A percentile compares a stretch with the other conserved stretches of the same genome.
phyloP scores from a whole-genome alignment of 371 early-diverging fungal species.

The Actinomucor elegans region DNA sequence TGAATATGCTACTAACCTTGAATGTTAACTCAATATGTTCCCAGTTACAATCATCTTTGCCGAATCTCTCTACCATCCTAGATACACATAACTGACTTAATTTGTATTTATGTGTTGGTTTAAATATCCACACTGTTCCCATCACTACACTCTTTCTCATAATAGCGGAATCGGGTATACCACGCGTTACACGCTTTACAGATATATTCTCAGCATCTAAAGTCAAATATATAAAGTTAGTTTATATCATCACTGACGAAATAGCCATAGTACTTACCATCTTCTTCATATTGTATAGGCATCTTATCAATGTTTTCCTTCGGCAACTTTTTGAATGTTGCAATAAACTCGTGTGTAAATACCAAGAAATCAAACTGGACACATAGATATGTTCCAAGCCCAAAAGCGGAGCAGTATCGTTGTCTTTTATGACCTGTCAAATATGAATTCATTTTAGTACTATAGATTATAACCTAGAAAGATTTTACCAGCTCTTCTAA shows the following conservation, averaged over 20 bases:
- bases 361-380: slow-evolving; percentile 88
- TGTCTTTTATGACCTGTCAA: slow-evolving; percentile 82
- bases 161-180: slow-evolving; percentile 76
- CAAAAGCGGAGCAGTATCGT: slow-evolving; percentile 87
- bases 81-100: slow-evolving; percentile 74
- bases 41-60: slow-evolving; percentile 78
- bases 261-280: not conserved
- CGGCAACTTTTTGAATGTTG: slow-evolving; percentile 78
- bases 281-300: slow-evolving; percentile 42
- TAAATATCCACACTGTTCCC: slow-evolving; percentile 91
- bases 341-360: slow-evolving; percentile 92
- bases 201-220: no score
- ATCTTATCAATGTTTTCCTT: slow-evolving; percentile 53
- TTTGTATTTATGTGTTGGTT: slow-evolving; percentile 48
- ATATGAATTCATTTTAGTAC: no score
- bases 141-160: slow-evolving; percentile 83
- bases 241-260: no score
- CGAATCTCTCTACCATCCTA: slow-evolving; percentile 87
- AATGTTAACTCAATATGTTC: slow-evolving; percentile 63
- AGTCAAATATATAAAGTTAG: no score
- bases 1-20: no score
- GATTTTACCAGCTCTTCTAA: slow-evolving; percentile 74
- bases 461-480: not conserved
- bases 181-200: no score
- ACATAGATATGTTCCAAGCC: slow-evolving; percentile 84